Evolutionary conservation across 495 filamentous ascomycete species (phyloP).

Genomic region (Neurospora tetrasperma): DNA sequence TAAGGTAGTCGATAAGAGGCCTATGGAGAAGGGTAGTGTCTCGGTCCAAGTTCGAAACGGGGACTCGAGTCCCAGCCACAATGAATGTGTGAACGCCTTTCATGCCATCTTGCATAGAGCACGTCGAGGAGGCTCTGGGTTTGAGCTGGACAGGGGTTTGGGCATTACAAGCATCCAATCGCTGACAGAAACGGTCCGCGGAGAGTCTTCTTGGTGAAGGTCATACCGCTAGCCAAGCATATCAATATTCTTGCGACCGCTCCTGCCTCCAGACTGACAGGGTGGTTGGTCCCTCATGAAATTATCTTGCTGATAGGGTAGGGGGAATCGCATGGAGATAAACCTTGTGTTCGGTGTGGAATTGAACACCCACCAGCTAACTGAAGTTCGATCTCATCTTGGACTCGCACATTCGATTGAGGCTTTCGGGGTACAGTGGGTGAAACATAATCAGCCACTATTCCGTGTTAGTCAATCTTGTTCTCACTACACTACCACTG

Average conservation of each 20-base stretch:
- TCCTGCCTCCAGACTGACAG: background rate
- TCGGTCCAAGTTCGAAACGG: background rate
- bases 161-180: conserved; percentile 15
- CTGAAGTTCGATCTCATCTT: background rate
- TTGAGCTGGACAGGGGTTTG: conserved; percentile 26
- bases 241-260: conserved; percentile 4
- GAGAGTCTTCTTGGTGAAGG: conserved; percentile 15
- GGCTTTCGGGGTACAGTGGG: background rate
- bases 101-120: conserved; percentile 7
- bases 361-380: background rate
- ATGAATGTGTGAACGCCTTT: conserved; percentile 1
- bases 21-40: background rate
- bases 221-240: conserved; percentile 11
- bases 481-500: background rate
- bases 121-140: conserved; percentile 18
- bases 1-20: background rate
- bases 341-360: background rate
- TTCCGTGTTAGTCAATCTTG: background rate
- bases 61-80: background rate
- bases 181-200: conserved; percentile 13
- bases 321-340: background rate
- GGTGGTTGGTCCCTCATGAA: background rate
- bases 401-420: background rate
- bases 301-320: background rate
- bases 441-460: background rate